Evolutionary conservation across 257 asterid species (phyloP), one percentile per base, ranked within the genome.

Genomic region (Solanum boliviense): DNA sequence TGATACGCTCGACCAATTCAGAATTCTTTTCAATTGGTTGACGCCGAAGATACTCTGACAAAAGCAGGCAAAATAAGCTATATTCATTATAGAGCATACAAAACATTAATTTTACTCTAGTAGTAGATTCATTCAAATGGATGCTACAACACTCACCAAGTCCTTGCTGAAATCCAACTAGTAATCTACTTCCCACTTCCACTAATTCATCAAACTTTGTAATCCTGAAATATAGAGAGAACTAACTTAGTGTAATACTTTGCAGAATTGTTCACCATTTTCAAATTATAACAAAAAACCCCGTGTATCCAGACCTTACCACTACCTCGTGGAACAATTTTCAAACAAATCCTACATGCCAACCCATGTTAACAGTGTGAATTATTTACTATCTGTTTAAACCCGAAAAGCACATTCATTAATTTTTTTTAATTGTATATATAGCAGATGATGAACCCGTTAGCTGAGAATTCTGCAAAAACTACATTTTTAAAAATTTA

Each of bases 131-230:
- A 88, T 67, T 21, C 41, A 84, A 18, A 39, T 58, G 20, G 73
- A 73, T 48, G 25, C 44, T 46, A 9, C 29, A 48, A 86, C 25
- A 88, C 93, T 90, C 73, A 95, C 99, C 98, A 74, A 95, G 92
- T 31, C 95, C 94, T 88, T 94, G 94, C 88, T 92, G 98, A 86
- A 95, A 95, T 76, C 94, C 95, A 88, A 84, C 81, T 62, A 96
- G 94, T 20, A 92, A 91, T 86, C 84, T 91, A 92, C 90, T 93
- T 87, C 98, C 97, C 5, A 78, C 75, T 20, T 92, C 86, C 56
- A 86, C 91, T 85, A 96, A 92, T 89, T 95, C 98, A 70, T 95
- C 98, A 87, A 93, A 90, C 86, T 90, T 88, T 38, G 95, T 84
- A 71, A 94, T 90, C 92, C 99, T 96, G 89, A 60, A 73, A 39